phyloP scores from a whole-genome alignment of 495 filamentous ascomycete genomes.

The Penicillium turbatum region DNA sequence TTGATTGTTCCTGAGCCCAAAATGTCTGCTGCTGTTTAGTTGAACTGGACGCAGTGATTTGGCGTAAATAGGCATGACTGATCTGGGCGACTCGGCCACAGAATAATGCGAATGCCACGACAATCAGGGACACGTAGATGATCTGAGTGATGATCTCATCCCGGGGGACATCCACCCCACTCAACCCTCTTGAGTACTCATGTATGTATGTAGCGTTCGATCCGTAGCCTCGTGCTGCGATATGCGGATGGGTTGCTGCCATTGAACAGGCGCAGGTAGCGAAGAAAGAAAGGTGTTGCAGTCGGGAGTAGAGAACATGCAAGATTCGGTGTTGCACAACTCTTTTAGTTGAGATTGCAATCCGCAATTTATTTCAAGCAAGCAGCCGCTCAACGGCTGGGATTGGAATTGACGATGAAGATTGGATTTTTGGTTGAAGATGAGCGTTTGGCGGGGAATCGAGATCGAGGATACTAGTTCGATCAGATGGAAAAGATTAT shows the following conservation, averaged over 20 bases:
- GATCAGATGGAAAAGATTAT: neutral
- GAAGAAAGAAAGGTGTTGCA: neutral
- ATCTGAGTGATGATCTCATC: constrained; percentile 42
- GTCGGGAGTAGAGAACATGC: neutral
- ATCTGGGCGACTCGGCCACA: constrained; percentile 55
- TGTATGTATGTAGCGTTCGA: constrained; percentile 41
- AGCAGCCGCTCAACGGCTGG: constrained; percentile 1
- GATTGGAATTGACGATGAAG: neutral
- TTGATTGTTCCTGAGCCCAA: constrained; percentile 62
- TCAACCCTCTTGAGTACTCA: constrained; percentile 42
- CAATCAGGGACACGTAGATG: constrained; percentile 45
- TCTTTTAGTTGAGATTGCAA: neutral
- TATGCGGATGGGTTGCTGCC: constrained; percentile 28
- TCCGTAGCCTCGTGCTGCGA: constrained; percentile 33
- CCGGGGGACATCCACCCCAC: constrained; percentile 41
- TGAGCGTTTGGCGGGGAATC: neutral
- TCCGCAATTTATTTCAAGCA: neutral
- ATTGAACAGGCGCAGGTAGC: constrained; percentile 26
- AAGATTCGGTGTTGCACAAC: neutral
- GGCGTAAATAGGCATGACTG: constrained; percentile 65
- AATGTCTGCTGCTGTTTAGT: constrained; percentile 48
- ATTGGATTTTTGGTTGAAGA: neutral
- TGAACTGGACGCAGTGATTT: constrained; percentile 60
- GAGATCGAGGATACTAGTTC: neutral
- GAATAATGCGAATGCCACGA: constrained; percentile 50